Conservation (phyloP, 2,329 filamentous ascomycete genomes). For the Macrophomina tecta region DNA sequence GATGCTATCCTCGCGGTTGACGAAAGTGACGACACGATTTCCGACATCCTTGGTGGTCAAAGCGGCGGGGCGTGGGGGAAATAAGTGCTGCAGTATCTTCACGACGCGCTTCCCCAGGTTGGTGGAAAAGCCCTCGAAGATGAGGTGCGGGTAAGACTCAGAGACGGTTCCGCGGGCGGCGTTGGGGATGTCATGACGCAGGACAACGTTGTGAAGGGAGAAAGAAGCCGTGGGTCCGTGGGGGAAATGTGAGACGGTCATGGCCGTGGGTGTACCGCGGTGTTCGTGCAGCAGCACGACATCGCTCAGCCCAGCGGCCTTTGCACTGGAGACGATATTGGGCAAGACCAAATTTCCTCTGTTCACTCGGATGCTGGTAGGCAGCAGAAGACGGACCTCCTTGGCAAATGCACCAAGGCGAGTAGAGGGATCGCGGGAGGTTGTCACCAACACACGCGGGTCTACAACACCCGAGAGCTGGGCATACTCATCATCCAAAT, state of each 20-base stretch:
- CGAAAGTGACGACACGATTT: slow-evolving; percentile 88
- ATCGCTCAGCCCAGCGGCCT: slow-evolving; percentile 80
- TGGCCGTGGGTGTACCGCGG: slow-evolving; percentile 85
- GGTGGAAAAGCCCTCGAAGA: slow-evolving; percentile 92
- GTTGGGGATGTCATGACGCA: slow-evolving; percentile 92
- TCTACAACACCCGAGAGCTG: slow-evolving; percentile 91
- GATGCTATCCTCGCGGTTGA: slow-evolving; percentile 86
- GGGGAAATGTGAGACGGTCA: slow-evolving; percentile 86
- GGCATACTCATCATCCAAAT: slow-evolving; percentile 88
- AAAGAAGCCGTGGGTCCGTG: slow-evolving; percentile 89
- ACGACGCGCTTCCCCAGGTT: slow-evolving; percentile 81
- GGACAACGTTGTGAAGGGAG: slow-evolving; percentile 87
- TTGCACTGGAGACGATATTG: slow-evolving; percentile 82
- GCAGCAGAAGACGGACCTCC: slow-evolving; percentile 82
- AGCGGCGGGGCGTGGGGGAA: slow-evolving; percentile 81
- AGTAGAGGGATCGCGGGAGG: slow-evolving; percentile 84
- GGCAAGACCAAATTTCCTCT: slow-evolving; percentile 87
- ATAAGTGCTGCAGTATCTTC: slow-evolving; percentile 91
- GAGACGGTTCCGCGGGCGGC: slow-evolving; percentile 84
- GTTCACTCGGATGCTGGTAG: slow-evolving; percentile 86
- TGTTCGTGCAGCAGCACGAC: slow-evolving; percentile 86
- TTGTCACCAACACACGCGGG: slow-evolving; percentile 87
- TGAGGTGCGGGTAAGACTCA: slow-evolving; percentile 90
- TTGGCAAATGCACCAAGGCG: slow-evolving; percentile 90
- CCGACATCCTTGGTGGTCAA: slow-evolving; percentile 72